Evolutionary conservation across 2,329 filamentous ascomycete genomes (phyloP).

Genomic region (Monilinia polystroma): DNA sequence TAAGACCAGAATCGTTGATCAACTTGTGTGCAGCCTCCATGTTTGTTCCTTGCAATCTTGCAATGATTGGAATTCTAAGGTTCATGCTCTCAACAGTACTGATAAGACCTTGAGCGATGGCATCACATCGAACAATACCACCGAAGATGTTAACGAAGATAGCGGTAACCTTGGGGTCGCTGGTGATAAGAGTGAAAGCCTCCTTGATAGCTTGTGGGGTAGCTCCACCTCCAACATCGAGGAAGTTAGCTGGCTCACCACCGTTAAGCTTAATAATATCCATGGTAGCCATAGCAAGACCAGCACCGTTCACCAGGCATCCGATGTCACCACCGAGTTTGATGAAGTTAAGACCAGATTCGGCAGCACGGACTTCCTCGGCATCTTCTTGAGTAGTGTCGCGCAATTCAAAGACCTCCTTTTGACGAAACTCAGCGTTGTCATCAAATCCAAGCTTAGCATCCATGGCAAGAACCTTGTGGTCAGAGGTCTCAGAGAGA

Average conservation of each 20-base stretch:
- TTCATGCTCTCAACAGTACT: constrained; percentile 92
- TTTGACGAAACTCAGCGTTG: constrained; percentile 97
- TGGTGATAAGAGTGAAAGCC: constrained; percentile 98
- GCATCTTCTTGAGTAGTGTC: constrained; percentile 94
- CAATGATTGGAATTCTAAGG: constrained; percentile 94
- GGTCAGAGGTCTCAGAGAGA: constrained; percentile 94
- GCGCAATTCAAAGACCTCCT: constrained; percentile 92
- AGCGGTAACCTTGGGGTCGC: constrained; percentile 94
- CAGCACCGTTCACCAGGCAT: constrained; percentile 97
- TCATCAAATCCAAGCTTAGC: constrained; percentile 99
- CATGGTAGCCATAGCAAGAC: constrained; percentile 99
- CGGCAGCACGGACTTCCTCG: constrained; percentile 94
- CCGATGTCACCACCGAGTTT: constrained; percentile 99
- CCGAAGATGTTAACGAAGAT: constrained; percentile 99
- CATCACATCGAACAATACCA: constrained; percentile 96
- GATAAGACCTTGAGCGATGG: constrained; percentile 94
- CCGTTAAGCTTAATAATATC: constrained; percentile 99
- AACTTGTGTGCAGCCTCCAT: constrained; percentile 89
- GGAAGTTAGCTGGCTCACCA: constrained; percentile 93
- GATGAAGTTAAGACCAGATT: constrained; percentile 98
- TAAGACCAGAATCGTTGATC: constrained; percentile 96
- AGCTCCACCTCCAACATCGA: constrained; percentile 96
- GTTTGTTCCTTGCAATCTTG: constrained; percentile 96
- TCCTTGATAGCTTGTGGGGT: constrained; percentile 95
- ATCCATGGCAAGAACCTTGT: constrained; percentile 98